A percentile compares a stretch with the other conserved stretches of the same genome.
Evolutionary conservation across 768 basidiomycete species (phyloP).

Genomic region (Peribolospora kevripleyi): DNA sequence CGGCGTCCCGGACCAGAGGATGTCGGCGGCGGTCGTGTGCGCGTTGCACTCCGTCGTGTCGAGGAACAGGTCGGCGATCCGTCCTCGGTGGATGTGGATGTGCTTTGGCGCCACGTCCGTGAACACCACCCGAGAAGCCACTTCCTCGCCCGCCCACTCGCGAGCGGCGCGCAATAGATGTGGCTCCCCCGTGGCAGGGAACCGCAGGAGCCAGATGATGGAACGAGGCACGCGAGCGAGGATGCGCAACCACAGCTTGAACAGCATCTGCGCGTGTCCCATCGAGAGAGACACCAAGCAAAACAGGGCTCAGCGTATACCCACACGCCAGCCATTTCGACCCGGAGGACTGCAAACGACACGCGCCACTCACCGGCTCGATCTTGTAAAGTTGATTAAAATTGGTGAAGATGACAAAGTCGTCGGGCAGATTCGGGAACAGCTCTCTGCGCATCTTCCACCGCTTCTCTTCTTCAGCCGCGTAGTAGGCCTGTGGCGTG

Average conservation of each 20-base stretch:
- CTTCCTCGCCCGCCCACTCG: slow-evolving; percentile 27
- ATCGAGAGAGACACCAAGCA: neutral
- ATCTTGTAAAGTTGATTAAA: slow-evolving; percentile 35
- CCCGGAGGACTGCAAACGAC: too few species aligned
- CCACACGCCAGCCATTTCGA: too few species aligned
- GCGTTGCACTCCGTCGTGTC: slow-evolving; percentile 35
- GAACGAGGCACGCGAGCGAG: slow-evolving; percentile 25
- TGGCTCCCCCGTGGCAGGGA: slow-evolving; percentile 27
- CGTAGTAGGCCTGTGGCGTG: slow-evolving; percentile 18
- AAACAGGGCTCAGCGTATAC: too few species aligned
- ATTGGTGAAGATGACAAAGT: slow-evolving; percentile 29
- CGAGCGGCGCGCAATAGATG: slow-evolving; percentile 25
- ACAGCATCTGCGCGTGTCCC: slow-evolving; percentile 17
- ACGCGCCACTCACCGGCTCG: neutral
- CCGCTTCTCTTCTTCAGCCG: slow-evolving; percentile 23
- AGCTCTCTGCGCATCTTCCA: slow-evolving; percentile 20
- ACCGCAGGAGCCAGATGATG: slow-evolving; percentile 32
- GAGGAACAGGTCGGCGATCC: slow-evolving; percentile 30
- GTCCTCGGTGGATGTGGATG: slow-evolving; percentile 25
- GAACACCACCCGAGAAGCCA: slow-evolving; percentile 27
- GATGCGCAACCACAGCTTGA: slow-evolving; percentile 29
- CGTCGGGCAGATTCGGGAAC: slow-evolving; percentile 26
- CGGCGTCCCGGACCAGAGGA: slow-evolving; percentile 32
- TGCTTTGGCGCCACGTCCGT: slow-evolving; percentile 30
- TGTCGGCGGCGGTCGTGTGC: slow-evolving; percentile 30